Percentiles rank a stretch among this genome's conserved stretches.
Conservation (phyloP, 73 alveolate species). For the Symbiodinium pilosum region DNA sequence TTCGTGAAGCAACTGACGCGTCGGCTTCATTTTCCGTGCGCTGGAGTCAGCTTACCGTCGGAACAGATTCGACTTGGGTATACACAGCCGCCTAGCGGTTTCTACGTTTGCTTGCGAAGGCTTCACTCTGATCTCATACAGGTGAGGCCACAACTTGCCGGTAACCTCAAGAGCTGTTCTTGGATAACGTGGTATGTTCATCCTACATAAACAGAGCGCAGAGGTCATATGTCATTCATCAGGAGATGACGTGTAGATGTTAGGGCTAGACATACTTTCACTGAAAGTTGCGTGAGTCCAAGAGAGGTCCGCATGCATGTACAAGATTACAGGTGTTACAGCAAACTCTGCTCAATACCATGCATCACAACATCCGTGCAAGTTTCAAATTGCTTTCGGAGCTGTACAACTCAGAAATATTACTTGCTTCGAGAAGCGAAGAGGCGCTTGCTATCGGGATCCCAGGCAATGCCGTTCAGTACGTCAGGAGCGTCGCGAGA, state of each 20-base stretch:
- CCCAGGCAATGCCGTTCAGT: conserved; percentile 85
- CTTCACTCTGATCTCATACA: conserved; percentile 37
- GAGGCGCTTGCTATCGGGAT: conserved; percentile 29
- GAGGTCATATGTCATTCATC: background rate
- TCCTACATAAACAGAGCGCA: background rate
- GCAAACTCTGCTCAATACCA: no score
- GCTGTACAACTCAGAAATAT: no score
- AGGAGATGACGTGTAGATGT: background rate
- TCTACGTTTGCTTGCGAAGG: conserved; percentile 12
- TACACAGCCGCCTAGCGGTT: conserved; percentile 32
- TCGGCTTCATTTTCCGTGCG: background rate
- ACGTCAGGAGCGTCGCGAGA: conserved; percentile 49
- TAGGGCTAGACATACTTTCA: no score
- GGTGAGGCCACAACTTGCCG: conserved; percentile 59
- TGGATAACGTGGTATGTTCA: background rate
- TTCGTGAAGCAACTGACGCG: no score
- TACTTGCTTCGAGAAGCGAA: background rate
- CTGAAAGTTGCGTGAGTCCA: no score
- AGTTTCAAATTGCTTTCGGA: no score
- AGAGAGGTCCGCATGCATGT: no score
- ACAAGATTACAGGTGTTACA: no score
- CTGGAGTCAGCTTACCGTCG: conserved; percentile 9
- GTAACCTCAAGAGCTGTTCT: background rate
- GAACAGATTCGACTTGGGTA: conserved; percentile 27
- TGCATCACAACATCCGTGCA: no score